phyloP scores from a whole-genome alignment of 2,329 filamentous ascomycete species.

The Colletotrichum agaves region DNA sequence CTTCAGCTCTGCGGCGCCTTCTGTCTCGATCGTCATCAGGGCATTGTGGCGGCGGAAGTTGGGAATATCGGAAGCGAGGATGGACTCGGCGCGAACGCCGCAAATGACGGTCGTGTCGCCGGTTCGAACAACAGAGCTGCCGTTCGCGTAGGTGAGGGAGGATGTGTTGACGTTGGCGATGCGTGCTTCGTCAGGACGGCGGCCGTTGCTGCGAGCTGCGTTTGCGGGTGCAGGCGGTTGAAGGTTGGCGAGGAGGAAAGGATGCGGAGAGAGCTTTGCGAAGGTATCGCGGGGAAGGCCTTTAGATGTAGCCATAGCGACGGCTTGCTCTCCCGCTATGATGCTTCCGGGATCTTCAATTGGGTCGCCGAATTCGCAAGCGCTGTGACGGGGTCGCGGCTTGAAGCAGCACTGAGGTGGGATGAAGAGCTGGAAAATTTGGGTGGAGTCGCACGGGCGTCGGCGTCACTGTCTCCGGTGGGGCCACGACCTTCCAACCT shows the following conservation, averaged over 20 bases:
- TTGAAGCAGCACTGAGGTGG: conserved; percentile 10
- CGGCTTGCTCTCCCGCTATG: background rate
- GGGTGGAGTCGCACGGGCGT: conserved; percentile 26
- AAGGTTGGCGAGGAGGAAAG: conserved; percentile 91
- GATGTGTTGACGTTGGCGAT: conserved; percentile 81
- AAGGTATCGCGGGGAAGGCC: conserved; percentile 75
- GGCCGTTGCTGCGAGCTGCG: conserved; percentile 83
- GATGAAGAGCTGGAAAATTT: conserved; percentile 34
- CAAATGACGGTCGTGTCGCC: conserved; percentile 97
- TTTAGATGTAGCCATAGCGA: conserved; percentile 48
- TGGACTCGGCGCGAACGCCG: conserved; percentile 86
- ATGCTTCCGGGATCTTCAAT: background rate
- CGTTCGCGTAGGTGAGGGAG: conserved; percentile 88
- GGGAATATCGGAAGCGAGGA: conserved; percentile 79
- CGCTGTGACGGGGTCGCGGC: background rate
- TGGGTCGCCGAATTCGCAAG: background rate
- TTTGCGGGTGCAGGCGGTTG: conserved; percentile 59
- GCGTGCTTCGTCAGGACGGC: conserved; percentile 75
- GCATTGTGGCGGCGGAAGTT: conserved; percentile 64
- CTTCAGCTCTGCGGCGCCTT: conserved; percentile 58
- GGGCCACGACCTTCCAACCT: background rate
- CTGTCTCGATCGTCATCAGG: conserved; percentile 20
- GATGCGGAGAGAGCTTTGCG: conserved; percentile 87
- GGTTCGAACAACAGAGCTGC: conserved; percentile 86
- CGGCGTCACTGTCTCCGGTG: conserved; percentile 30